Conservation (phyloP, 2,329 filamentous ascomycete species). For the Dactylonectria estremocensis region DNA sequence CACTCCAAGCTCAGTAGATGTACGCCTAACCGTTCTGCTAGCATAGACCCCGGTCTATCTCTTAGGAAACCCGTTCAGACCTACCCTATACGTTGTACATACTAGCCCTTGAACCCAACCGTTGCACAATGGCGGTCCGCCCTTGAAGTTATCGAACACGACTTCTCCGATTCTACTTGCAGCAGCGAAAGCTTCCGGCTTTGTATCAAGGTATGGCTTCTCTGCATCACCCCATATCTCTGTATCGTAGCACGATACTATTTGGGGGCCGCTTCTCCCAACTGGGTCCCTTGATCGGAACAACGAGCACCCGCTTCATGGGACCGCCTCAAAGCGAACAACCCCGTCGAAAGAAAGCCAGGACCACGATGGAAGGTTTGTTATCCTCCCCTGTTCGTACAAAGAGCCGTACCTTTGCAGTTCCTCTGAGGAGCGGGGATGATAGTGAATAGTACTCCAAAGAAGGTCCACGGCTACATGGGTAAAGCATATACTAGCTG, state of each 20-base stretch:
- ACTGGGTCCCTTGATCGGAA: conserved; percentile 1
- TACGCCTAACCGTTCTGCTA: no score
- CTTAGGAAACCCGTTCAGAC: no score
- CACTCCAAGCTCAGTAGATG: no score
- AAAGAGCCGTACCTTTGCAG: neutral
- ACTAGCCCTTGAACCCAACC: no score
- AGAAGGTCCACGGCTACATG: neutral
- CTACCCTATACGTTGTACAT: no score
- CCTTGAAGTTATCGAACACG: no score
- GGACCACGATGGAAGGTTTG: neutral
- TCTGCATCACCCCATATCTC: neutral
- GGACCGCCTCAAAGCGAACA: neutral
- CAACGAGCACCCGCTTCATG: neutral
- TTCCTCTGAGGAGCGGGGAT: neutral
- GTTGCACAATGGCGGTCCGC: no score
- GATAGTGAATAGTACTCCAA: conserved; percentile 5
- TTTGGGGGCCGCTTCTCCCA: neutral
- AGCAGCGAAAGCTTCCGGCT: no score
- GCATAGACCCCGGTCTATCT: no score
- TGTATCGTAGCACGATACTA: neutral
- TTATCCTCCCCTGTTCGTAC: neutral
- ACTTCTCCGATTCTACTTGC: no score
- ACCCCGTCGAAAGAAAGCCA: conserved; percentile 3
- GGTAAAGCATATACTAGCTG: neutral
- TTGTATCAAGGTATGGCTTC: no score